Percentiles rank a stretch among this genome's conserved stretches.
These are phyloP conservation scores for Metschnikowia lunata DNA, from an alignment of 805 yeast genomes.

Conservation along the genomic window DNA sequence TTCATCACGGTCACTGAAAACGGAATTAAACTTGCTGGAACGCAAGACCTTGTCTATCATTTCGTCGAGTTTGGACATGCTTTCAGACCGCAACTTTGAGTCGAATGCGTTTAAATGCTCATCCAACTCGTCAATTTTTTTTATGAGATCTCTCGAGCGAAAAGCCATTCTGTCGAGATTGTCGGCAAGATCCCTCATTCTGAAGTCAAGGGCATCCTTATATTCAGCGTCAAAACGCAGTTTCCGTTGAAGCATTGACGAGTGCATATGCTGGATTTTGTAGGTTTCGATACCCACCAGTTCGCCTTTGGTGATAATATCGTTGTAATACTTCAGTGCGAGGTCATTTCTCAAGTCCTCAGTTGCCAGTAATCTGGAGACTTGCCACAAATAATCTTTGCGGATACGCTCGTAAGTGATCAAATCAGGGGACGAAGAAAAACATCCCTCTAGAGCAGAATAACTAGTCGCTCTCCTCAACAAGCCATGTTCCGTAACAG, in stretches of 20 bases:
- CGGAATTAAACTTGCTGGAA: constrained; percentile 30
- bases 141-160: constrained; percentile 38
- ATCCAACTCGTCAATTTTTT: constrained; percentile 39
- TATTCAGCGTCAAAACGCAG: constrained; percentile 28
- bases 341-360: constrained; percentile 2
- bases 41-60: constrained; percentile 24
- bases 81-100: constrained; percentile 25
- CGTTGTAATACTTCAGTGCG: neutral
- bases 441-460: constrained; percentile 20
- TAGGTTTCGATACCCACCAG: constrained; percentile 25
- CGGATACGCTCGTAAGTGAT: constrained; percentile 7
- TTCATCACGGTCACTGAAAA: constrained; percentile 28
- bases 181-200: constrained; percentile 28
- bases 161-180: constrained; percentile 37
- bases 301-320: neutral
- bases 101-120: constrained; percentile 28
- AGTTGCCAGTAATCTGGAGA: constrained; percentile 1
- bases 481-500: constrained; percentile 11
- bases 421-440: constrained; percentile 1
- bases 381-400: constrained; percentile 3
- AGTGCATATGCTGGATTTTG: constrained; percentile 24
- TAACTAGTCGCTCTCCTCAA: constrained; percentile 20
- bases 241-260: constrained; percentile 23
- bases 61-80: constrained; percentile 21
- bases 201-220: constrained; percentile 23